Percentiles rank a stretch among this genome's conserved stretches.
These are phyloP conservation scores for Boletus coccyginus DNA, from an alignment of 768 basidiomycete species.

Conservation along the genomic window DNA sequence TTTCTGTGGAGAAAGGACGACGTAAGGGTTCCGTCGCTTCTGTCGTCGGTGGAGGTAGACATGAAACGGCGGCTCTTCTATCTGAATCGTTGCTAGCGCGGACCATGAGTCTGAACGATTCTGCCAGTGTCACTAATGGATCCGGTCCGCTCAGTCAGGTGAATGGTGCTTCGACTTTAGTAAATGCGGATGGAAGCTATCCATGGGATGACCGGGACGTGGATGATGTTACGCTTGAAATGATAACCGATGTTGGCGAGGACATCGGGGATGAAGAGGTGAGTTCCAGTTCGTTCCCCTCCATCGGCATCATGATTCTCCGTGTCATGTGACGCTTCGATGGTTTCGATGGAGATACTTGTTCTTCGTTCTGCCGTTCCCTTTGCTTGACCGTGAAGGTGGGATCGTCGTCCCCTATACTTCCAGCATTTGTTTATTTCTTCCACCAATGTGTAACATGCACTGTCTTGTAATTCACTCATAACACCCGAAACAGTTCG, in stretches of 20 bases:
- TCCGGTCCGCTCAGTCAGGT: slow-evolving; percentile 17
- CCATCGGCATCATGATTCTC: neutral
- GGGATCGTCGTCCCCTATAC: neutral
- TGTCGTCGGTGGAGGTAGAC: slow-evolving; percentile 13
- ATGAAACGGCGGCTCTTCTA: slow-evolving; percentile 12
- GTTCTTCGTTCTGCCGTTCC: neutral
- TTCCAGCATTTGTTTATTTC: neutral
- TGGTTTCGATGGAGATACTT: neutral
- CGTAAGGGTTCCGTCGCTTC: slow-evolving; percentile 24
- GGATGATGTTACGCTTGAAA: slow-evolving; percentile 66
- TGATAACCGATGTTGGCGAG: slow-evolving; percentile 58
- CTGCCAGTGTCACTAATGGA: slow-evolving; percentile 21
- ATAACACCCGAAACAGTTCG: slow-evolving; percentile 35
- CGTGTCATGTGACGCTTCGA: neutral
- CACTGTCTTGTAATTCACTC: neutral
- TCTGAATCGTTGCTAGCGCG: slow-evolving; percentile 18
- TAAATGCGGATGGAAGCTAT: slow-evolving; percentile 20
- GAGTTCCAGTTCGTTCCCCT: slow-evolving; percentile 7
- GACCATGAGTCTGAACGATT: slow-evolving; percentile 8
- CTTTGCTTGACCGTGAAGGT: neutral
- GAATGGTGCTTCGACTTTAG: slow-evolving; percentile 22
- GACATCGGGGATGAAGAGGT: slow-evolving; percentile 75
- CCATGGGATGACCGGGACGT: slow-evolving; percentile 41
- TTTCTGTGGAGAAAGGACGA: slow-evolving; percentile 16
- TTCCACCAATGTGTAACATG: neutral